Evolutionary conservation across 1,139 yeast species (phyloP).

Genomic region (Suhomyces choctaworum): DNA sequence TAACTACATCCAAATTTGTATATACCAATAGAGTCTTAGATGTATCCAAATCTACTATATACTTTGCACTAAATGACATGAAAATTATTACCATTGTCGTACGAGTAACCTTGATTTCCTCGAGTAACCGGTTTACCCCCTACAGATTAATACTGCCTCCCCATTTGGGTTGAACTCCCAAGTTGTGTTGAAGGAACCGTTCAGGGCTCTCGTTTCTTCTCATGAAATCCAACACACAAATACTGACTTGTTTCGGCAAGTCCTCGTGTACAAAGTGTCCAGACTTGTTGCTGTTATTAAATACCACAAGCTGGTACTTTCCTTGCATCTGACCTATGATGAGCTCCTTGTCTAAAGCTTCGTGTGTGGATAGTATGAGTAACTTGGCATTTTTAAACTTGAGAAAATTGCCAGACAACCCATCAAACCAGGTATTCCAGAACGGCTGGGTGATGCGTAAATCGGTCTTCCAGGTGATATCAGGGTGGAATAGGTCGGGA

Average conservation of each 20-base stretch:
- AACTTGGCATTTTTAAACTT: slow-evolving; percentile 59
- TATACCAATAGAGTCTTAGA: no score
- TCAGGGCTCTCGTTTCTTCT: slow-evolving; percentile 45
- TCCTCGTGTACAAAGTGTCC: slow-evolving; percentile 97
- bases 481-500: slow-evolving; percentile 54
- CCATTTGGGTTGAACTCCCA: slow-evolving; percentile 52
- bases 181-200: slow-evolving; percentile 38
- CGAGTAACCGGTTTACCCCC: no score
- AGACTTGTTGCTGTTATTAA: slow-evolving; percentile 55
- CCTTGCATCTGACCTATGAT: slow-evolving; percentile 98
- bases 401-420: slow-evolving; percentile 65
- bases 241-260: slow-evolving; percentile 65
- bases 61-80: no score
- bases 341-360: slow-evolving; percentile 76
- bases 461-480: slow-evolving; percentile 62
- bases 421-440: slow-evolving; percentile 84
- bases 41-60: no score
- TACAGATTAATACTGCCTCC: slow-evolving; percentile 44
- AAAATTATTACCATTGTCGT: no score
- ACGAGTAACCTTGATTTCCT: no score
- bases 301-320: slow-evolving; percentile 83
- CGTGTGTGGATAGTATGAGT: slow-evolving; percentile 85
- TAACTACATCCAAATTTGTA: slow-evolving; percentile 1
- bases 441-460: slow-evolving; percentile 57
- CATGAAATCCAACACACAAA: slow-evolving; percentile 51